Base-by-base conservation (phyloP, 2,329 filamentous ascomycete species). In the Aspergillus sp. region DNA sequence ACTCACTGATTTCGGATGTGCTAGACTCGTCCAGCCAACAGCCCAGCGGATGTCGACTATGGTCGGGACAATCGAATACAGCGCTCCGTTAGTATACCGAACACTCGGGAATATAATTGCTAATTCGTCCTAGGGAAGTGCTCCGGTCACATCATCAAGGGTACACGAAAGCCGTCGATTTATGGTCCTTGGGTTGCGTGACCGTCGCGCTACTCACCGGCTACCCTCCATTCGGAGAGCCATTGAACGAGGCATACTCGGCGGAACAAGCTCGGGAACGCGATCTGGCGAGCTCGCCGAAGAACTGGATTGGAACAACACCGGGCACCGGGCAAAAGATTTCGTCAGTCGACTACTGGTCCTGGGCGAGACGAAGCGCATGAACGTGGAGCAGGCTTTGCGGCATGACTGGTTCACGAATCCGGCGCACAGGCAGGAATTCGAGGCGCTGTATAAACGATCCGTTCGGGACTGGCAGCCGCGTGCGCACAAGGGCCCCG, bases 101-200 rank as follows among this genome's bases (percentile, higher is more conserved):
- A 11, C 12, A 15, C 19, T n/a, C 11, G 6, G 2, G 11, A 16
- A 30, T 3, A 17, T n/a, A 20, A 32, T 25, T 15, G 12, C 10
- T 25, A 8, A 32, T 24, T 12, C 5, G 7, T n/a, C 6, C 15
- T 31, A 59, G 55, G 10, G 53, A 56, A 33, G 40, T 57, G 5
- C 32, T 42, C 13, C 17, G 37, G 30, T 17, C 35, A 8, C 39
- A 17, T 17, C 26, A 30, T 40, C 35, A 47, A 22, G 71, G 72
- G 2, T 78, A 78, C 48, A 74, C 70, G 16, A 68, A 69, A 45
- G 65, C 71, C 7, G 63, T 78, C 6, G 75, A 80, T 42, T 65
- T 80, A 51, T 79, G 74, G 74, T 74, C 74, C 1, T 45, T 79
- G n/a, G 75, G 75, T 4, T 67, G 64, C 29, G 60, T 78, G 2